Conservation (phyloP, 164 flowering plant genomes). For the Warburgia ugandensis region DNA sequence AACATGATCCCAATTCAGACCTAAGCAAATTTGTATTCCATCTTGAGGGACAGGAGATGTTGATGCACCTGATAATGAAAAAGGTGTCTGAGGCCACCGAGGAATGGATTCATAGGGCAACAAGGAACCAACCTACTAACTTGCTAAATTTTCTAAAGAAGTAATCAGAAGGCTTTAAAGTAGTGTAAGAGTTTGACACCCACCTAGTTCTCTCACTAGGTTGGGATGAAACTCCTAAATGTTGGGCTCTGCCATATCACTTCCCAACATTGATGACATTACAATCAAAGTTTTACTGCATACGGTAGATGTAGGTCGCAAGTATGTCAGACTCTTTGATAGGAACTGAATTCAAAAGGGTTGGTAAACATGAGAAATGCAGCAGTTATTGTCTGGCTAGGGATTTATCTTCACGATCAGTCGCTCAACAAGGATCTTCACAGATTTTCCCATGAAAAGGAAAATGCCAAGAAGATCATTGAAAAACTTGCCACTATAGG, state of each 20-base stretch:
- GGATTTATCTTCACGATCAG: slow-evolving; percentile 38
- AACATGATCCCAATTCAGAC: slow-evolving; percentile 5
- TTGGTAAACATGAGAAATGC: slow-evolving; percentile 29
- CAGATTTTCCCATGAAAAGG: slow-evolving; percentile 20
- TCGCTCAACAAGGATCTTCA: slow-evolving; percentile 50
- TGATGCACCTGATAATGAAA: slow-evolving; percentile 33
- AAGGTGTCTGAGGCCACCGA: slow-evolving; percentile 27
- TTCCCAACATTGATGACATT: slow-evolving; percentile 25
- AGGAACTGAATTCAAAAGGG: slow-evolving; percentile 24
- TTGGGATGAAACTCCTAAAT: slow-evolving; percentile 37
- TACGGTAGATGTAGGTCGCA: slow-evolving; percentile 38
- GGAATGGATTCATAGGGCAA: slow-evolving; percentile 29
- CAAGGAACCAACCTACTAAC: slow-evolving; percentile 31
- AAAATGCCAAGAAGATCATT: slow-evolving; percentile 27
- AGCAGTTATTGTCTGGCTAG: slow-evolving; percentile 45
- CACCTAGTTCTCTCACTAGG: slow-evolving; percentile 30
- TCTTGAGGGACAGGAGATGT: slow-evolving; percentile 52
- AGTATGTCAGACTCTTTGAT: slow-evolving; percentile 34
- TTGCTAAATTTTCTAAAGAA: slow-evolving; percentile 36
- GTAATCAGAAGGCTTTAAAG: slow-evolving; percentile 23
- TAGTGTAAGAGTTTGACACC: slow-evolving; percentile 43
- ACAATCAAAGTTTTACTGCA: slow-evolving; percentile 14
- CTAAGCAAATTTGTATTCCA: slow-evolving; percentile 38
- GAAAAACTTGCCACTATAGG: no score
- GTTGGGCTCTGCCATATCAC: slow-evolving; percentile 69